These are phyloP conservation scores for Epichloe coenophiala DNA, from an alignment of 2,329 filamentous ascomycete species.

Conservation along the genomic window DNA sequence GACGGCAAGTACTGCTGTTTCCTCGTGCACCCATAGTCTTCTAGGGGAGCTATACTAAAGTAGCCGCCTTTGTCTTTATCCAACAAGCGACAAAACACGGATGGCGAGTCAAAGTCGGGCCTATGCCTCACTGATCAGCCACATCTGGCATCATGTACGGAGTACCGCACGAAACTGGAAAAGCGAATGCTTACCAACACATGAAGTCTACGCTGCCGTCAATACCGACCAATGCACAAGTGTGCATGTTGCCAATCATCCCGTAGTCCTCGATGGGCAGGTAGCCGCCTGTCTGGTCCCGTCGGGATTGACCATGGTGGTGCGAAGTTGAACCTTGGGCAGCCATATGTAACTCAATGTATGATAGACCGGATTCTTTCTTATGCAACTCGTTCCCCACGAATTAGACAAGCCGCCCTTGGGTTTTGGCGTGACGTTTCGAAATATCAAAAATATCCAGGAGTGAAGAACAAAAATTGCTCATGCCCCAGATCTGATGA, in stretches of 20 bases:
- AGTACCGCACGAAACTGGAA: background rate
- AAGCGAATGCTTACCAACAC: conserved; percentile 46
- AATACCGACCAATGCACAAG: conserved; percentile 61
- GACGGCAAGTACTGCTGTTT: conserved; percentile 69
- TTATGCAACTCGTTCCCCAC: no score
- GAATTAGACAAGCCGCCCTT: background rate
- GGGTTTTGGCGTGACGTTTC: background rate
- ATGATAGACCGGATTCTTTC: background rate
- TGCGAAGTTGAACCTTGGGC: conserved; percentile 18
- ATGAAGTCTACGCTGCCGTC: conserved; percentile 64
- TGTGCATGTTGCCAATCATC: conserved; percentile 70
- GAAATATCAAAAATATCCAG: background rate
- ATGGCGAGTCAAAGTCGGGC: conserved; percentile 69
- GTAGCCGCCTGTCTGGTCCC: conserved; percentile 31
- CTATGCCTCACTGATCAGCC: conserved; percentile 19
- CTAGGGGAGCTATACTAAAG: conserved; percentile 52
- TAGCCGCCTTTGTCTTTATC: conserved; percentile 64
- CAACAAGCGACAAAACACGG: conserved; percentile 59
- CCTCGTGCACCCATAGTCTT: conserved; percentile 43
- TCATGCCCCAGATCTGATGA: background rate
- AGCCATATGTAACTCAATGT: conserved; percentile 17
- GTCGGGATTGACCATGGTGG: conserved; percentile 18
- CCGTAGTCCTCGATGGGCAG: conserved; percentile 64
- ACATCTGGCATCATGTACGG: background rate
- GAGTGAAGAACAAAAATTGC: background rate